These are phyloP conservation scores for Fusarium brachygibbosum DNA, from an alignment of 2,329 filamentous ascomycete genomes.

Conservation along the genomic window DNA sequence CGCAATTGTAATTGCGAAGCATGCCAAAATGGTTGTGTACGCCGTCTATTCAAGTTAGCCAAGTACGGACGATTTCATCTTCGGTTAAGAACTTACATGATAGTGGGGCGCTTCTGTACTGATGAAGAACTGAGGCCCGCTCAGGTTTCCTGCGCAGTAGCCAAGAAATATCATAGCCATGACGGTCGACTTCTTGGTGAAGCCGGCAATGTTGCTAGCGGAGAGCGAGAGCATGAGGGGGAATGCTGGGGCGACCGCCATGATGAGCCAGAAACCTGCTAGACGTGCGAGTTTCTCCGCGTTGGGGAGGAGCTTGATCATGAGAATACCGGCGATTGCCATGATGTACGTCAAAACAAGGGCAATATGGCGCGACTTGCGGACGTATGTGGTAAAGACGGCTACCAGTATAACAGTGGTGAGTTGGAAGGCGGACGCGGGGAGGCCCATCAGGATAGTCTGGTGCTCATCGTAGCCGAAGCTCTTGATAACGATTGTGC, in stretches of 20 bases:
- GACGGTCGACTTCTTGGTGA: conserved; percentile 18
- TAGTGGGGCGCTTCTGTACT: conserved; percentile 1
- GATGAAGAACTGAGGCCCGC: conserved; percentile 22
- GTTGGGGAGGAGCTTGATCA: conserved; percentile 13
- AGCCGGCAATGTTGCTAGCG: conserved; percentile 19
- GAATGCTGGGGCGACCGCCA: neutral
- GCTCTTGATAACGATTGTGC: conserved; percentile 21
- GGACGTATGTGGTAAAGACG: conserved; percentile 11
- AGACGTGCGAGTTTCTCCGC: conserved; percentile 7
- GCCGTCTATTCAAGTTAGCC: neutral
- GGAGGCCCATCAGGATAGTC: conserved; percentile 23
- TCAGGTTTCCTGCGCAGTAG: conserved; percentile 18
- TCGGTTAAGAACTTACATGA: neutral
- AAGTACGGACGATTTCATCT: accelerated
- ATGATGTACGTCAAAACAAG: conserved; percentile 15
- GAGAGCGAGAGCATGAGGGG: conserved; percentile 17
- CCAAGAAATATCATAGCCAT: conserved; percentile 27
- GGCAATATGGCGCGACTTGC: conserved; percentile 13
- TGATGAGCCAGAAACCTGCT: conserved; percentile 20
- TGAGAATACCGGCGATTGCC: conserved; percentile 17
- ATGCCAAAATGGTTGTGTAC: conserved; percentile 10
- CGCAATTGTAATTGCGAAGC: conserved; percentile 11
- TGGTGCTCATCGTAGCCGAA: conserved; percentile 23
- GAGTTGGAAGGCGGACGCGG: conserved; percentile 15
- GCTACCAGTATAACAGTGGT: conserved; percentile 15